These are phyloP conservation scores for Lepidium didymum DNA, from an alignment of 345 rosid genomes.

Conservation along the genomic window DNA sequence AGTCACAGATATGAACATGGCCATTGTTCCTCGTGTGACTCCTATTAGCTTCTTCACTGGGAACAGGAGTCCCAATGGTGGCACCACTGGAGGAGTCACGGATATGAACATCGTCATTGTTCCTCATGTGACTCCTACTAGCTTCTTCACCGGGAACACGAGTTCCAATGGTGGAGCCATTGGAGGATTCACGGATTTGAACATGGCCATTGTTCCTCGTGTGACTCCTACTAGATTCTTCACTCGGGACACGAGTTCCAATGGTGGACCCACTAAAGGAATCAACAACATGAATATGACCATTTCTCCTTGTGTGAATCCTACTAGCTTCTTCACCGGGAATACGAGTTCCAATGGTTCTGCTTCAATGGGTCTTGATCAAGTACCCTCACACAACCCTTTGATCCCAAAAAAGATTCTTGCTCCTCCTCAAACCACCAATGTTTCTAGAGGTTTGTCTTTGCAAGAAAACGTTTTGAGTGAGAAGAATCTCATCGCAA, in stretches of 20 bases:
- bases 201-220: background rate
- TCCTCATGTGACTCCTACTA: no score
- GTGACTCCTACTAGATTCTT: constrained; percentile 19
- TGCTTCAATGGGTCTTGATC: background rate
- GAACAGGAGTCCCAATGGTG: no score
- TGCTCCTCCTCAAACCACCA: constrained; percentile 6
- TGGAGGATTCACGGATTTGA: no score
- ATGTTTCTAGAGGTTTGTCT: background rate
- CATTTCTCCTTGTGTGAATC: constrained; percentile 4
- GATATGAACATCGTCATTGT: no score
- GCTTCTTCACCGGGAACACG: no score
- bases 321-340: constrained; percentile 16
- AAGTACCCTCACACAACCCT: background rate
- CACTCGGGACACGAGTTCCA: background rate
- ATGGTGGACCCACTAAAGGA: background rate
- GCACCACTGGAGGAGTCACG: no score
- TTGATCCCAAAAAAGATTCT: background rate
- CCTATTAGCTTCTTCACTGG: no score
- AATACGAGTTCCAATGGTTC: background rate
- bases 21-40: no score
- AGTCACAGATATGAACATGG: background rate
- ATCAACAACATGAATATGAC: background rate
- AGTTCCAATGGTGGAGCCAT: no score
- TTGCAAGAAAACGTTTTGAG: background rate
- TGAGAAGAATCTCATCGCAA: constrained; percentile 19